Evolutionary conservation across 176 grass and related monocot species (phyloP), one percentile per base, ranked within the genome.

Genomic region (Miscanthus lutarioriparius): DNA sequence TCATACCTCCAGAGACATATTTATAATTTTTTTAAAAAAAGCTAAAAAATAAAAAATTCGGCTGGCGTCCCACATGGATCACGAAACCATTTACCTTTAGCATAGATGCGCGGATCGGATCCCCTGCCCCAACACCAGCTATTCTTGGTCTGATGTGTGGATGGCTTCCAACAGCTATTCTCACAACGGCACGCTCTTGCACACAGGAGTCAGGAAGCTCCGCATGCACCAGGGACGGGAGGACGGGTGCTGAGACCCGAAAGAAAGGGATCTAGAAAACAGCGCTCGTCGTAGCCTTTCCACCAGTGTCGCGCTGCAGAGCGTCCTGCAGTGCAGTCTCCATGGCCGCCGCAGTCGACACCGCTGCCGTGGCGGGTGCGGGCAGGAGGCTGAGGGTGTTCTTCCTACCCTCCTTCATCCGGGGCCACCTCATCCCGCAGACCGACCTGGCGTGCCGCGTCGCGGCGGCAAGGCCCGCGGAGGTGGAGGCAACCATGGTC

Each of bases 341-440:
- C 85, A 87, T 91, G 84, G 58, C 54, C 8, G 63, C 68, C 47
- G 35, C 65, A 47, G 19, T 33, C 45, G 44, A 74, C 82, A 3
- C 13, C 32, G 47, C 36, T 51, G 20, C 33, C n/a, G 12, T 16
- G 3, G 17, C 20, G 7, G 15, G 40, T 20, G 10, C 36, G 37
- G 5, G 44, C 1, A 20, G 8, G 15, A 83, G 16, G 83, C 74
- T 94, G 22, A 77, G 88, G 72, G 88, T 97, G 71, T 92, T 97
- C 92, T 88, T 97, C 72, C 67, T 97, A 0, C 92, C 95, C 0
- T 97, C 88, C 68, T 94, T 92, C 74, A 88, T 84, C 0, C 81
- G 86, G 0, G 92, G 95, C 6, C 95, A 97, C 88, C 86, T 94
- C 22, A 85, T 94, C 67, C 95, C 95, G 32, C 89, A 91, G 75